A percentile compares a stretch with the other conserved stretches of the same genome.
Evolutionary conservation across 495 filamentous ascomycete species (phyloP).

Genomic region (Talaromyces borbonicus): DNA sequence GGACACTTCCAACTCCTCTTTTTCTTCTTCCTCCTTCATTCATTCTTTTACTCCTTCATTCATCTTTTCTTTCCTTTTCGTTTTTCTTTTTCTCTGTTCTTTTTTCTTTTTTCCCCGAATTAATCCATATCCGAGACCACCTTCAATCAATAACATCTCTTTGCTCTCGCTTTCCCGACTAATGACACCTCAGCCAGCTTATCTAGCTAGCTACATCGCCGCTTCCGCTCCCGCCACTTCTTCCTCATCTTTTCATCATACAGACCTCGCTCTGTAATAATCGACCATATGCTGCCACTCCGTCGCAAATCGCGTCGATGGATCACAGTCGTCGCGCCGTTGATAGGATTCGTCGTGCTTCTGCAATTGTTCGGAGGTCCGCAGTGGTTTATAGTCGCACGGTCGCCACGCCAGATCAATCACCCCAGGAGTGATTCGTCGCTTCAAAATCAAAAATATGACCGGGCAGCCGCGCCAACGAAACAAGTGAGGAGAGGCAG

Average conservation of each 20-base stretch:
- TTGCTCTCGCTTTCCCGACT: not conserved
- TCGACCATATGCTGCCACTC: conserved; percentile 7
- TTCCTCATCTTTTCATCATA: not conserved
- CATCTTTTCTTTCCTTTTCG: not conserved
- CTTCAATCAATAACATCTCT: not conserved
- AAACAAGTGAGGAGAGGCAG: too few species aligned
- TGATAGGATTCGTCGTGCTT: conserved; percentile 11
- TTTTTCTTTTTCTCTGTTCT: not conserved
- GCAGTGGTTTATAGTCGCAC: conserved; percentile 3
- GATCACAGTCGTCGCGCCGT: conserved; percentile 14
- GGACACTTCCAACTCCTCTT: not conserved
- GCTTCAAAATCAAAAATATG: not conserved
- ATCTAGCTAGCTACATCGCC: not conserved
- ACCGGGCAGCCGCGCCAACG: not conserved
- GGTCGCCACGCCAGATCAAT: not conserved
- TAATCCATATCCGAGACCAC: not conserved
- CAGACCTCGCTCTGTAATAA: not conserved
- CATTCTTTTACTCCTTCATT: not conserved
- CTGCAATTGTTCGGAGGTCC: conserved; percentile 7
- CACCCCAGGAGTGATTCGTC: not conserved
- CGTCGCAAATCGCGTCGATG: conserved; percentile 11
- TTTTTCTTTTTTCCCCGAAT: too few species aligned
- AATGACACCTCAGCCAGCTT: not conserved
- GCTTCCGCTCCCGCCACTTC: conserved; percentile 2
- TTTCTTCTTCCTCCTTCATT: conserved; percentile 1